A percentile compares a stretch with the other conserved stretches of the same genome.
Evolutionary conservation across 139 green algal genomes (phyloP).

Genomic region (Diplosphaera chodatii): DNA sequence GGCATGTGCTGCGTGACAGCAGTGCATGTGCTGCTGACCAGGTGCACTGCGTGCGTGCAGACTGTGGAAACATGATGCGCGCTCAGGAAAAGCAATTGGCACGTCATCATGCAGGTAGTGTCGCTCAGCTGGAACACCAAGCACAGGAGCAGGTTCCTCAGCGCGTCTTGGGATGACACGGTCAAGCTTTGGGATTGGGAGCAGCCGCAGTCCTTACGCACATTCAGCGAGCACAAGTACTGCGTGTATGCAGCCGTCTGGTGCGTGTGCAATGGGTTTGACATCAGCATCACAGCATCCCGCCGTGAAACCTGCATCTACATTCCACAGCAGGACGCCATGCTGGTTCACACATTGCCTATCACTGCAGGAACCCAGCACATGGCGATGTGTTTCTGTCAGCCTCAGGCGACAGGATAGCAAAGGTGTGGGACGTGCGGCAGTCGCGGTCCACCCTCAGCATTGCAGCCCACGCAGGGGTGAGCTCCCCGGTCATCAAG

Average conservation of each 20-base stretch:
- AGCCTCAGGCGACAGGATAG: constrained; percentile 73
- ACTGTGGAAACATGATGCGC: no score
- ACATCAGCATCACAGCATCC: no score
- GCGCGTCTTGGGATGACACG: constrained; percentile 89
- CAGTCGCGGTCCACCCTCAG: constrained; percentile 67
- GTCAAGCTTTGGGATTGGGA: constrained; percentile 89
- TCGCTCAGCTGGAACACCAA: constrained; percentile 84
- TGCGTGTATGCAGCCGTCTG: constrained; percentile 94
- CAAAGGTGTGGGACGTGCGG: constrained; percentile 85
- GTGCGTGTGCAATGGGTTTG: no score
- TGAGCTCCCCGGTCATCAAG: no score
- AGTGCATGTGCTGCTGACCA: no score
- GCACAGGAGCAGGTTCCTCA: constrained; percentile 82
- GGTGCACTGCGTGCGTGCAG: no score
- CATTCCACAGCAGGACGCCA: no score
- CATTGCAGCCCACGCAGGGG: constrained; percentile 67
- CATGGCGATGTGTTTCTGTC: constrained; percentile 77
- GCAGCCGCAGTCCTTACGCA: constrained; percentile 47
- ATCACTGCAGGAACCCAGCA: constrained; percentile 57
- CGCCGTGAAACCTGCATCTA: no score
- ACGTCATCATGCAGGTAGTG: constrained; percentile 46
- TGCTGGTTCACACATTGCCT: no score
- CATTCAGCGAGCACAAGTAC: constrained; percentile 88
- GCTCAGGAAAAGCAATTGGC: no score
- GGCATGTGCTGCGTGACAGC: constrained; percentile 48